Conservation (phyloP, 306 rosid species). For the Dalbergia cultrata region DNA sequence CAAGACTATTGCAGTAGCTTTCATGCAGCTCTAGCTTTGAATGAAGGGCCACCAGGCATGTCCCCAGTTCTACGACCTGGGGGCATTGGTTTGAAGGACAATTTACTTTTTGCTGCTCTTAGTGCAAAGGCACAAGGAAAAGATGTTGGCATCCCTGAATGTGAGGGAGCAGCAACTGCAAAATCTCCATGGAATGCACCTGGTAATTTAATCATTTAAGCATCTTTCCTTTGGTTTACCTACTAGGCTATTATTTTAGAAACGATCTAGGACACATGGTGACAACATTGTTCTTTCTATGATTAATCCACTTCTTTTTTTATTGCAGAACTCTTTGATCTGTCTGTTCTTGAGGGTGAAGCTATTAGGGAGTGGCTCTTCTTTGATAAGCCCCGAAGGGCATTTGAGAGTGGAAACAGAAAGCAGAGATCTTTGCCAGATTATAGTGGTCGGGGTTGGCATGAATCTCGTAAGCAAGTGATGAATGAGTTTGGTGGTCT, state of each 20-base stretch:
- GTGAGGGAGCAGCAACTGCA: slow-evolving; percentile 99
- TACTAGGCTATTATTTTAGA: slow-evolving; percentile 1
- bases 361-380: slow-evolving; percentile 97
- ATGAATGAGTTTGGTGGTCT: slow-evolving; percentile 94
- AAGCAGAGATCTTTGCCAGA: slow-evolving; percentile 99
- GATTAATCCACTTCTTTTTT: slow-evolving; percentile 39
- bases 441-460: slow-evolving; percentile 99
- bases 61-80: slow-evolving; percentile 95
- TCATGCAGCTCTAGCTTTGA: slow-evolving; percentile 90
- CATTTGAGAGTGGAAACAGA: slow-evolving; percentile 98
- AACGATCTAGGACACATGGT: slow-evolving; percentile 13
- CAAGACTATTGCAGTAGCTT: slow-evolving; percentile 95
- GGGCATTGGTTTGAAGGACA: slow-evolving; percentile 95
- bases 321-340: slow-evolving; percentile 89
- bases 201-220: slow-evolving; percentile 61
- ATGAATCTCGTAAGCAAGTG: slow-evolving; percentile 99
- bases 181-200: slow-evolving; percentile 99
- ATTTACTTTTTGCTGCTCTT: slow-evolving; percentile 88
- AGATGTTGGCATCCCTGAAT: slow-evolving; percentile 96
- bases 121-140: slow-evolving; percentile 90
- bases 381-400: slow-evolving; percentile 98
- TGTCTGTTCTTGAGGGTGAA: slow-evolving; percentile 89
- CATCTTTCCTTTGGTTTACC: slow-evolving; percentile 32
- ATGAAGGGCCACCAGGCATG: slow-evolving; percentile 99
- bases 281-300: slow-evolving; percentile 22